Percentiles rank a stretch among this genome's conserved stretches.
These are phyloP conservation scores for Leishmania turanica DNA, from an alignment of 208 protist species.

Conservation along the genomic window DNA sequence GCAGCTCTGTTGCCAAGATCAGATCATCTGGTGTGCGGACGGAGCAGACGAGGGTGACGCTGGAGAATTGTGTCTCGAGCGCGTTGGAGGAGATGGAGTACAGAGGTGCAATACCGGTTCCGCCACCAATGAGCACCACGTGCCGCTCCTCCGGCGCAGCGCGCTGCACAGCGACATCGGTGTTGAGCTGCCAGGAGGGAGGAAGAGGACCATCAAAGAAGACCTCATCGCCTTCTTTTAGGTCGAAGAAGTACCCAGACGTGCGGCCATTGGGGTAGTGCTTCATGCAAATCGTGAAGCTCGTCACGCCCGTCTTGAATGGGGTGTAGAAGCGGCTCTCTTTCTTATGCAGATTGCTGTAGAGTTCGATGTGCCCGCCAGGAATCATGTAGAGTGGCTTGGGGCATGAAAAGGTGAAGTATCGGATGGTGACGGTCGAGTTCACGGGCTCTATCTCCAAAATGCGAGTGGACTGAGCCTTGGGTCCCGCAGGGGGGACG, in stretches of 20 bases:
- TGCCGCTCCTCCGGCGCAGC: slow-evolving; percentile 27
- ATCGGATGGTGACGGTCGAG: slow-evolving; percentile 21
- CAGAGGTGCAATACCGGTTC: slow-evolving; percentile 62
- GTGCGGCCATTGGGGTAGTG: slow-evolving; percentile 41
- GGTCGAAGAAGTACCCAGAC: slow-evolving; percentile 51
- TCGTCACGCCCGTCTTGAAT: slow-evolving; percentile 43
- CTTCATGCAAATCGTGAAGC: slow-evolving; percentile 65
- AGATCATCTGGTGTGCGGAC: slow-evolving; percentile 41
- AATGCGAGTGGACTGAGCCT: slow-evolving; percentile 27
- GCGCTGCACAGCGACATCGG: slow-evolving; percentile 38
- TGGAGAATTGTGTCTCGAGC: slow-evolving; percentile 36
- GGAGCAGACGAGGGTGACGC: slow-evolving; percentile 60
- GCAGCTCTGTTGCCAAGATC: slow-evolving; percentile 48
- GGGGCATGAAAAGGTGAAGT: slow-evolving; percentile 52
- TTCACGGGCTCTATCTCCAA: slow-evolving; percentile 32
- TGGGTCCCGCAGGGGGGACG: slow-evolving; percentile 1
- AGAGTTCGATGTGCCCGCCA: slow-evolving; percentile 62
- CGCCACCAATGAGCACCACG: slow-evolving; percentile 67
- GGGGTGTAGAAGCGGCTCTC: slow-evolving; percentile 56
- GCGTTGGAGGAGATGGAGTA: slow-evolving; percentile 60
- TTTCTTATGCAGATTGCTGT: slow-evolving; percentile 24
- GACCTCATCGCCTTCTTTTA: slow-evolving; percentile 43
- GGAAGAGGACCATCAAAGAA: slow-evolving; percentile 58
- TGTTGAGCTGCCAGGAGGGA: slow-evolving; percentile 48
- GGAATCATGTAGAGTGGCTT: slow-evolving; percentile 40